These are phyloP conservation scores for Colletotrichum nymphaeae DNA, from an alignment of 2,329 filamentous ascomycete genomes.

Conservation along the genomic window DNA sequence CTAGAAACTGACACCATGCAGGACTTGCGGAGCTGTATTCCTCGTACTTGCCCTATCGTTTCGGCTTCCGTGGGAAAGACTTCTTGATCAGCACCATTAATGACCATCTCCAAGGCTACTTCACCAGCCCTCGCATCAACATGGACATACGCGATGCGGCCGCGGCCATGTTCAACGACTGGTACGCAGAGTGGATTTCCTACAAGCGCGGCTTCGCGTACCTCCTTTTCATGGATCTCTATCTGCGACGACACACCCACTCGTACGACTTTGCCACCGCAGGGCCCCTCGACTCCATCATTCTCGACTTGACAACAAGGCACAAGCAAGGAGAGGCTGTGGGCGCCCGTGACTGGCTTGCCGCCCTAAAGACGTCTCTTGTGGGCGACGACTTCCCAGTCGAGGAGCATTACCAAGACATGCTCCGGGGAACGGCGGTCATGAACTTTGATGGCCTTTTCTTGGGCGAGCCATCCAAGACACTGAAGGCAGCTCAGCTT, in stretches of 20 bases:
- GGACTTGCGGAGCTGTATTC: conserved; percentile 34
- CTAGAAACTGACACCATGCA: not conserved
- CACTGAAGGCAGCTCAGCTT: not conserved
- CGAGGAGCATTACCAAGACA: conserved; percentile 4
- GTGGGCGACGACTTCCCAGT: not conserved
- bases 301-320: not conserved
- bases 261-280: not conserved
- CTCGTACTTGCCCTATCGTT: conserved; percentile 32
- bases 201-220: conserved; percentile 23
- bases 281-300: conserved; percentile 5
- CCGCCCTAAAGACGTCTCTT: not conserved
- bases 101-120: conserved; percentile 26
- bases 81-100: conserved; percentile 30
- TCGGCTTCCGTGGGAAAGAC: conserved; percentile 24
- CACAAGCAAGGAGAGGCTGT: conserved; percentile 1
- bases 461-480: not conserved
- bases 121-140: conserved; percentile 26
- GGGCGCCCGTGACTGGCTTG: not conserved
- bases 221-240: conserved; percentile 16
- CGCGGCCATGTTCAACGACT: conserved; percentile 29
- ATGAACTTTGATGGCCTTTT: conserved; percentile 11
- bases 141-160: conserved; percentile 21
- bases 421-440: conserved; percentile 4
- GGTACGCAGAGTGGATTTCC: conserved; percentile 34
- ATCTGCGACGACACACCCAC: not conserved